A percentile compares a stretch with the other conserved stretches of the same genome.
Evolutionary conservation across 345 rosid genomes (phyloP).

Genomic region (Atalantia buxifolia): DNA sequence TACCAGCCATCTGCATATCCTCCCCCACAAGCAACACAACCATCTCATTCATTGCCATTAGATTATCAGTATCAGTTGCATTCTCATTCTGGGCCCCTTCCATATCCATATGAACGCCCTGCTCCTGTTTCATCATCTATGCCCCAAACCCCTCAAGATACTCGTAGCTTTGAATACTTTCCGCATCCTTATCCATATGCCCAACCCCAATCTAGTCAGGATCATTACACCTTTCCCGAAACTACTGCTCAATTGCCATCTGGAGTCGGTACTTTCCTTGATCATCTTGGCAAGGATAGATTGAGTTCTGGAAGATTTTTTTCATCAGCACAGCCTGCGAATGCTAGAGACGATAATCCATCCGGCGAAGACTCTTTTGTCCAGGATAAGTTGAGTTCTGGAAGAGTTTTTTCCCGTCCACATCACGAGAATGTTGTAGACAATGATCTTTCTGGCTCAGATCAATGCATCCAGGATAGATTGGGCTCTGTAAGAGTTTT

Average conservation of each 20-base stretch:
- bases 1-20: constrained; percentile 26
- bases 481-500: constrained; percentile 26
- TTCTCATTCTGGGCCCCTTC: constrained; percentile 27
- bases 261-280: constrained; percentile 30
- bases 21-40: constrained; percentile 15
- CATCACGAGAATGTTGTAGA: constrained; percentile 15
- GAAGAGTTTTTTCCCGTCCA: constrained; percentile 15
- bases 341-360: constrained; percentile 1
- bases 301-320: constrained; percentile 27
- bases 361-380: constrained; percentile 29
- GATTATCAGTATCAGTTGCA: constrained; percentile 34
- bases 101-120: constrained; percentile 42
- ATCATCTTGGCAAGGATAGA: constrained; percentile 52
- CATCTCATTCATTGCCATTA: constrained; percentile 33
- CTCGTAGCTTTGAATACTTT: constrained; percentile 44
- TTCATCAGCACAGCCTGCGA: constrained; percentile 13
- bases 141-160: constrained; percentile 39
- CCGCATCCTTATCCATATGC: constrained; percentile 36
- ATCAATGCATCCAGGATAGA: constrained; percentile 52
- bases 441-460: constrained; percentile 7
- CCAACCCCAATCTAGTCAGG: constrained; percentile 29
- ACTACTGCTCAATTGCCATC: constrained; percentile 36
- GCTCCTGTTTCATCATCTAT: constrained; percentile 22
- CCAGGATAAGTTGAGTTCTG: constrained; percentile 45
- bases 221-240: constrained; percentile 35